Evolutionary conservation across 345 rosid species (phyloP).

Genomic region (Linum trigynum): DNA sequence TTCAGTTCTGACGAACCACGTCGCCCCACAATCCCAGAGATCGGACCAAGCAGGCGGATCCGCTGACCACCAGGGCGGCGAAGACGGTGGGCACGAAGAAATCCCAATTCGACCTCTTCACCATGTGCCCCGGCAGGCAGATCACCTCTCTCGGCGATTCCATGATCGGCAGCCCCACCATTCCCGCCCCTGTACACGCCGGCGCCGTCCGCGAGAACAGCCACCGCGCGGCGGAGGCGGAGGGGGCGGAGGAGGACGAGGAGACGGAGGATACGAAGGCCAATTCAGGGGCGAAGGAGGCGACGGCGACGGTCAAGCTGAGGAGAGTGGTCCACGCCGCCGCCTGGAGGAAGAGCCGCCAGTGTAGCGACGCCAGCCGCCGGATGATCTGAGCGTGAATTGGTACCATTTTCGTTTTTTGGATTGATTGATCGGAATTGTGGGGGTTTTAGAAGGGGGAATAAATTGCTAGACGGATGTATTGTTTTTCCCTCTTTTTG

Average conservation of each 20-base stretch:
- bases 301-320: conserved; percentile 17
- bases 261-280: conserved; percentile 33
- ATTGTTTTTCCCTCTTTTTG: no score
- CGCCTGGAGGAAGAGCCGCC: conserved; percentile 7
- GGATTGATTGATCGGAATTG: background rate
- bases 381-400: background rate
- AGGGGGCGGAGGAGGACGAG: conserved; percentile 6
- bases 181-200: conserved; percentile 14
- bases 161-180: conserved; percentile 24
- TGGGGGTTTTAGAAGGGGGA: background rate
- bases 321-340: conserved; percentile 29
- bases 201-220: conserved; percentile 9
- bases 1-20: background rate
- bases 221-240: background rate
- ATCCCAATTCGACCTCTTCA: conserved; percentile 27
- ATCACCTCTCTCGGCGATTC: conserved; percentile 21
- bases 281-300: conserved; percentile 25
- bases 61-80: conserved; percentile 24
- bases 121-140: conserved; percentile 27
- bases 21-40: conserved; percentile 23
- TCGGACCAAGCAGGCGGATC: conserved; percentile 29
- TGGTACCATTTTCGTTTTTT: background rate
- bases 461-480: no score
- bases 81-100: conserved; percentile 32
- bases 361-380: background rate